These are phyloP conservation scores for Annulohypoxylon truncatum DNA, from an alignment of 2,329 filamentous ascomycete genomes.

Conservation along the genomic window DNA sequence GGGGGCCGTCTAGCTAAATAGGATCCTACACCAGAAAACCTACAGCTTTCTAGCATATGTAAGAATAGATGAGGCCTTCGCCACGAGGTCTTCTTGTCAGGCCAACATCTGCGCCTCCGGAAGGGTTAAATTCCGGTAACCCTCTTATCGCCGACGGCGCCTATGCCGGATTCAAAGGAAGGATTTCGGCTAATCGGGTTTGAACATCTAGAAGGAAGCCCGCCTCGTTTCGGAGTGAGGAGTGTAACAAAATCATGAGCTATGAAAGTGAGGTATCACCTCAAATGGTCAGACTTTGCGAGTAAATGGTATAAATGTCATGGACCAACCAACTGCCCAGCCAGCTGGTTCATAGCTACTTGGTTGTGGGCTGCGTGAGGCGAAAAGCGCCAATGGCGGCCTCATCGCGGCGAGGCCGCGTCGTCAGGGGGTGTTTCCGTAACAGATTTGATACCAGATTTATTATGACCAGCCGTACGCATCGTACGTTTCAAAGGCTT, in stretches of 20 bases:
- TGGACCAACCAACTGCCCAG: not conserved
- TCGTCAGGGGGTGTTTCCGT: constrained; percentile 23
- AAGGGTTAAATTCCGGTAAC: constrained; percentile 17
- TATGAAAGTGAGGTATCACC: not conserved
- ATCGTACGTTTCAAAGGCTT: not conserved
- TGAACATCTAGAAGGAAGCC: not conserved
- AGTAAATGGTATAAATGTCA: not conserved
- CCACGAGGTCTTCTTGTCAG: not conserved
- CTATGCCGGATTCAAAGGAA: not conserved
- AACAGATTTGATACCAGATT: constrained; percentile 10
- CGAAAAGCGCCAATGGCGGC: constrained; percentile 17
- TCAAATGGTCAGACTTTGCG: not conserved
- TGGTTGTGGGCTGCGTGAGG: not conserved
- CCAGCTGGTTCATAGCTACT: not conserved
- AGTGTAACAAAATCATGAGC: not conserved
- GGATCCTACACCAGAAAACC: not conserved
- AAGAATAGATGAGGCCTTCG: not conserved
- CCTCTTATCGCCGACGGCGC: not conserved
- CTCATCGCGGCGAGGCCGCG: constrained; percentile 15
- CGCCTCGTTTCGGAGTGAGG: not conserved
- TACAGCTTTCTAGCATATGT: not conserved
- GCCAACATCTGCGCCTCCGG: constrained; percentile 12
- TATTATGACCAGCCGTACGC: not conserved
- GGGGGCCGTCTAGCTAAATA: no score
- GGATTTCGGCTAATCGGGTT: not conserved